phyloP scores from a whole-genome alignment of 1,284 basidiomycete genomes.

The Papiliotrema nemorosa region DNA sequence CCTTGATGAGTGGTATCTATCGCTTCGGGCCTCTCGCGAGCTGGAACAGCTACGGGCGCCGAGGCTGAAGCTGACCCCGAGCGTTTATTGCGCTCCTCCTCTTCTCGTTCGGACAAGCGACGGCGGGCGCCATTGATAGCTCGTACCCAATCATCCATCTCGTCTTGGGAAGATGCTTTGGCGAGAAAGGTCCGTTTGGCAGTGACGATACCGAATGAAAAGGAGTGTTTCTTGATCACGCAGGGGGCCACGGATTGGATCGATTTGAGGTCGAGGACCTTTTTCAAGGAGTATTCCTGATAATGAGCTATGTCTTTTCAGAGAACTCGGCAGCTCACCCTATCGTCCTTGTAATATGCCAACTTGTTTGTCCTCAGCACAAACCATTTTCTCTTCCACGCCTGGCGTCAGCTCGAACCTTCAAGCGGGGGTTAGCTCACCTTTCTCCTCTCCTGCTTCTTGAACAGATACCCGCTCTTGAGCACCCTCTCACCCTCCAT shows the following conservation, averaged over 20 bases:
- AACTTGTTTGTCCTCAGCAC: constrained; percentile 86
- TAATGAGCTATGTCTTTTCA: constrained; percentile 1
- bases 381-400: constrained; percentile 99
- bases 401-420: constrained; percentile 55
- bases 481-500: constrained; percentile 72
- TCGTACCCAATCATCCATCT: constrained; percentile 79
- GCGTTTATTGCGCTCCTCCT: constrained; percentile 23
- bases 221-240: constrained; percentile 80
- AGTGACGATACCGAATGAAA: constrained; percentile 90
- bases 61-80: constrained; percentile 1
- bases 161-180: constrained; percentile 66
- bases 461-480: constrained; percentile 87
- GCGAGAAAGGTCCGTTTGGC: constrained; percentile 90
- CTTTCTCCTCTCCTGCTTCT: constrained; percentile 96
- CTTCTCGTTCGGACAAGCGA: constrained; percentile 54
- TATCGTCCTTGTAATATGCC: constrained; percentile 93
- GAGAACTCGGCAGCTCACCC: constrained; percentile 48
- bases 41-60: constrained; percentile 1
- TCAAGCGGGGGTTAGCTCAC: constrained; percentile 53
- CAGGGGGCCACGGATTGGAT: constrained; percentile 89
- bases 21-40: constrained; percentile 6
- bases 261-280: constrained; percentile 80
- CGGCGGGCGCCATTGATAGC: constrained; percentile 75
- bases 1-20: constrained; percentile 23
- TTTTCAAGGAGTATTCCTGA: constrained; percentile 81